phyloP scores from a whole-genome alignment of 495 filamentous ascomycete genomes.

The Penicillium crystallinum region DNA sequence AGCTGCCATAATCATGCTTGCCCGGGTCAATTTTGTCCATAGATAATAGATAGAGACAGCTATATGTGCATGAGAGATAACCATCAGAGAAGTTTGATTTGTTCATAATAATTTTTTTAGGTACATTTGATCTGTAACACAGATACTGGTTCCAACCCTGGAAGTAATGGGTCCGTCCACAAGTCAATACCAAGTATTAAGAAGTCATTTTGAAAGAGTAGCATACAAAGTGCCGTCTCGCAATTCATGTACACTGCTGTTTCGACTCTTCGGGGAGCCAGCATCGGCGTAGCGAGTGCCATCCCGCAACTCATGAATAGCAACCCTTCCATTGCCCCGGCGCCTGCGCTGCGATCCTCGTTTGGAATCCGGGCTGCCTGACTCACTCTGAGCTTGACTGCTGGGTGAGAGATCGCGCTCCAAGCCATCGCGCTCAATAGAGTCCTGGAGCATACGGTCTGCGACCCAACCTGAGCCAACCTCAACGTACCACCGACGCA shows the following conservation, averaged over 20 bases:
- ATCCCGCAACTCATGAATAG: slow-evolving; percentile 43
- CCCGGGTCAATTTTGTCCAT: not conserved
- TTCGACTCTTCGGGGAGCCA: slow-evolving; percentile 25
- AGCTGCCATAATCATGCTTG: not conserved
- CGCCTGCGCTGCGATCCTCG: slow-evolving; percentile 30
- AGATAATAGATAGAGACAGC: slow-evolving; percentile 3
- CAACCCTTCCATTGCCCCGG: slow-evolving; percentile 32
- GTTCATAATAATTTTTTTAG: not conserved
- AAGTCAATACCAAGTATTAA: not conserved
- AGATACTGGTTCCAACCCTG: not conserved
- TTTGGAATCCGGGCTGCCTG: slow-evolving; percentile 30
- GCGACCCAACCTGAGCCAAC: slow-evolving; percentile 32
- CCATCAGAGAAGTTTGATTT: not conserved
- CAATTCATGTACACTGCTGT: slow-evolving; percentile 40
- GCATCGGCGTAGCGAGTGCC: slow-evolving; percentile 41
- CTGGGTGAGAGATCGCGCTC: slow-evolving; percentile 30
- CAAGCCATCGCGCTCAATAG: slow-evolving; percentile 30
- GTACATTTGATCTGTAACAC: not conserved
- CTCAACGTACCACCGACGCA: slow-evolving; percentile 44
- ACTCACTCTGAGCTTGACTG: slow-evolving; percentile 31
- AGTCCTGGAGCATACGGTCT: slow-evolving; percentile 35
- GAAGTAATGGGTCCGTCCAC: no score
- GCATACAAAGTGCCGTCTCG: slow-evolving; percentile 44
- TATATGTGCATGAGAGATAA: not conserved
- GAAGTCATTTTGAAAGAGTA: slow-evolving; percentile 23